phyloP scores from a whole-genome alignment of 192 early-diverging fungal genomes.

The Coemansia sp. region DNA sequence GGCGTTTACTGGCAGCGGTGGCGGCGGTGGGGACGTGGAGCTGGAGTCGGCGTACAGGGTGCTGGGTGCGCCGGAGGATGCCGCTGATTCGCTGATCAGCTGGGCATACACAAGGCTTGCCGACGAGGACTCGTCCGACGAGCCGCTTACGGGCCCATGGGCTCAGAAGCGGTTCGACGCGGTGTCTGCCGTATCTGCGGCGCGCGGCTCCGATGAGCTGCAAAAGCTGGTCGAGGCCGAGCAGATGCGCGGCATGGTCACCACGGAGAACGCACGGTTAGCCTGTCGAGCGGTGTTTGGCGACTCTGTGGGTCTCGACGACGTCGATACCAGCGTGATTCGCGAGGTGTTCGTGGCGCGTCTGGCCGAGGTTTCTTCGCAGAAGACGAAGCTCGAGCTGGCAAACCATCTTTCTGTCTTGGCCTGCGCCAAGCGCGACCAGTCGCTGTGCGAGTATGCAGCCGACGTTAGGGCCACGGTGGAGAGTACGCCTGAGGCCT shows the following conservation, averaged over 20 bases:
- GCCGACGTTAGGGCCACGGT: constrained; percentile 13
- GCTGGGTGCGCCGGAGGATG: constrained; percentile 51
- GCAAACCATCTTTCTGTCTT: constrained; percentile 24
- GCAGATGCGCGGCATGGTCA: constrained; percentile 55
- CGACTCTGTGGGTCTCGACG: constrained; percentile 36
- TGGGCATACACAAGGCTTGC: constrained; percentile 55
- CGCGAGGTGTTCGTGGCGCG: constrained; percentile 36
- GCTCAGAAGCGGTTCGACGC: constrained; percentile 50
- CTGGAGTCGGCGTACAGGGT: constrained; percentile 19
- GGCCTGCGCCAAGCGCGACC: constrained; percentile 24
- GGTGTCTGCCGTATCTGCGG: constrained; percentile 37
- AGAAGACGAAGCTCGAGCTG: constrained; percentile 36
- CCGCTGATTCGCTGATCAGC: constrained; percentile 46
- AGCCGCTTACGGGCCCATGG: constrained; percentile 14
- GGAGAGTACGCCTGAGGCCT: background rate
- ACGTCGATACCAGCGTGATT: constrained; percentile 27
- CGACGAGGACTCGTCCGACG: constrained; percentile 43
- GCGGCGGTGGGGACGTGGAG: background rate
- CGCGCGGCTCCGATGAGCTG: constrained; percentile 39
- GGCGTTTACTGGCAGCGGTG: background rate
- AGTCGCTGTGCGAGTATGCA: constrained; percentile 27
- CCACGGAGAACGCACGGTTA: constrained; percentile 28
- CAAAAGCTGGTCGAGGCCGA: constrained; percentile 51
- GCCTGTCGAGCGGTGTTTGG: constrained; percentile 52
- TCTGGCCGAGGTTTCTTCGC: constrained; percentile 15